These are phyloP conservation scores for Arthroderma sp. DNA, from an alignment of 2,329 filamentous ascomycete species.

Conservation along the genomic window DNA sequence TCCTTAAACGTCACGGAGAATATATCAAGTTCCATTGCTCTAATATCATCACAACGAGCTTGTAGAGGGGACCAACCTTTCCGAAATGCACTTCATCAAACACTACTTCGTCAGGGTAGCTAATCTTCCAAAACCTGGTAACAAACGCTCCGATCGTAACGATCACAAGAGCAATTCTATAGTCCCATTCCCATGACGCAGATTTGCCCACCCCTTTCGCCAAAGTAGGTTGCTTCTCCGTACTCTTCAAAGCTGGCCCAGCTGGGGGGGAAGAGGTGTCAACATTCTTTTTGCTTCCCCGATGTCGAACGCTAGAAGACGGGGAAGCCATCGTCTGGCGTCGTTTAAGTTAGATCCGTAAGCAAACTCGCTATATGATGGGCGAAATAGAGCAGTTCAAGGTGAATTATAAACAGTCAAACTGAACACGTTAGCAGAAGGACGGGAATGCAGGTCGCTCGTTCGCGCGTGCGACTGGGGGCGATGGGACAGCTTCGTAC, in stretches of 20 bases:
- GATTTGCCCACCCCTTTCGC: constrained; percentile 7
- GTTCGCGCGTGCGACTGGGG: neutral
- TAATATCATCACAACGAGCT: neutral
- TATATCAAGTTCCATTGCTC: neutral
- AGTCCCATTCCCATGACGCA: constrained; percentile 52
- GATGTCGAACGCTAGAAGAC: constrained; percentile 31
- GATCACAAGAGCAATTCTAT: constrained; percentile 63
- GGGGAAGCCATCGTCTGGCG: constrained; percentile 6
- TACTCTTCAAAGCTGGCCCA: neutral
- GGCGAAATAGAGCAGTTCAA: neutral
- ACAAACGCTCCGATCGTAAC: constrained; percentile 76
- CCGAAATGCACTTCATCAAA: constrained; percentile 99
- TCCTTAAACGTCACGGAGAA: neutral
- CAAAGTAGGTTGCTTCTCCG: constrained; percentile 8
- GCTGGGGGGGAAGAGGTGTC: constrained; percentile 17
- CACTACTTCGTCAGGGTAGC: constrained; percentile 88
- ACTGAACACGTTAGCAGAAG: constrained; percentile 4
- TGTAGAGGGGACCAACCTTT: constrained; percentile 54
- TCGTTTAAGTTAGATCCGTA: neutral
- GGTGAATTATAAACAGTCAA: neutral
- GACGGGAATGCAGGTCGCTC: neutral
- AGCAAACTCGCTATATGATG: neutral
- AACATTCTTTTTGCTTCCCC: constrained; percentile 30
- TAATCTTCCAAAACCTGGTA: constrained; percentile 93
- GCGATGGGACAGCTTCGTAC: neutral